Conservation (phyloP, 2,329 filamentous ascomycete species). For the Chaetothyriales sp. region DNA sequence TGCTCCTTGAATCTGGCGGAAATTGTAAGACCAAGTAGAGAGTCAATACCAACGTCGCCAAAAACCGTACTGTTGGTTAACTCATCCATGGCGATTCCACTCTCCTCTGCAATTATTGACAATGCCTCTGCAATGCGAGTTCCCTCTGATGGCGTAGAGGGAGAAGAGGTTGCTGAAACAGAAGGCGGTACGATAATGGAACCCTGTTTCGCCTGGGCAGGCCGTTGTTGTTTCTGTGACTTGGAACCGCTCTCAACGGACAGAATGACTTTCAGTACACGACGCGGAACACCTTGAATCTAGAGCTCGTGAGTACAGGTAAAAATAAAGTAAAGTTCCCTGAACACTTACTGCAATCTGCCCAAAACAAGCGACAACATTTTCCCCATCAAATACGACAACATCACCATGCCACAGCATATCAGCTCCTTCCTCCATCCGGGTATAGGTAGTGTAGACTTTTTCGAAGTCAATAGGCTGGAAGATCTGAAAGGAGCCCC, state of each 20-base stretch:
- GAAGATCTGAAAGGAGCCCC: slow-evolving; percentile 45
- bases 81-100: slow-evolving; percentile 3
- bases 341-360: no score
- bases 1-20: slow-evolving; percentile 3
- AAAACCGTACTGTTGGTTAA: slow-evolving; percentile 6
- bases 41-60: slow-evolving; percentile 1
- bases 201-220: slow-evolving; percentile 19
- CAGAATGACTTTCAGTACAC: slow-evolving; percentile 29
- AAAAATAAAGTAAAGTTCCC: no score
- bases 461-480: slow-evolving; percentile 38
- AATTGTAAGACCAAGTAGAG: not conserved
- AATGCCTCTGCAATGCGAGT: not conserved
- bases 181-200: slow-evolving; percentile 17
- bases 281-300: slow-evolving; percentile 31
- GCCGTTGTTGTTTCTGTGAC: slow-evolving; percentile 14
- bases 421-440: slow-evolving; percentile 39
- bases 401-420: slow-evolving; percentile 47
- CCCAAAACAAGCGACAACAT: slow-evolving; percentile 42
- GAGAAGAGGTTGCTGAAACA: slow-evolving; percentile 5
- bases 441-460: slow-evolving; percentile 47
- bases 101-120: slow-evolving; percentile 8
- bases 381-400: slow-evolving; percentile 42
- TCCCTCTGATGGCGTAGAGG: not conserved
- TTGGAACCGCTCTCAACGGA: slow-evolving; percentile 12
- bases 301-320: slow-evolving; percentile 28